A percentile compares a stretch with the other conserved stretches of the same genome.
Conservation (phyloP, 352 stramenopile genomes). For the Globisporangium abappressorium region DNA sequence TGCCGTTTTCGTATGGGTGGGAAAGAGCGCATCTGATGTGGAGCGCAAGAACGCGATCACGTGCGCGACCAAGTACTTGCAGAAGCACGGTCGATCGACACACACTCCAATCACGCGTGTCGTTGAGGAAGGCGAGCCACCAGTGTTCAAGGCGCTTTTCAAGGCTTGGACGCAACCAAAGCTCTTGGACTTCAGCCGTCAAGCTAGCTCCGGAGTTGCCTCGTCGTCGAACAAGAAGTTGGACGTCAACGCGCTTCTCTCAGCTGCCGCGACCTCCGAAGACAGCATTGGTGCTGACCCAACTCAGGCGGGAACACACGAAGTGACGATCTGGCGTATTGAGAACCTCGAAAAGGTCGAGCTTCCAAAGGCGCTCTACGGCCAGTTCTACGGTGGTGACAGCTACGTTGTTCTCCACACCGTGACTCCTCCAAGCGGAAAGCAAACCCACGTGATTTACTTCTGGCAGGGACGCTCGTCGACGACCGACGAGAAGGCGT, state of each 20-base stretch:
- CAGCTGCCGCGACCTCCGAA: slow-evolving; percentile 37
- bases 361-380: slow-evolving; percentile 73
- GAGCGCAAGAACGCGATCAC: slow-evolving; percentile 89
- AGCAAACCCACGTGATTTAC: slow-evolving; percentile 87
- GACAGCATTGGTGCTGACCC: slow-evolving; percentile 73
- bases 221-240: slow-evolving; percentile 46
- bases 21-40: slow-evolving; percentile 67
- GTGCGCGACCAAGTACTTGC: slow-evolving; percentile 85
- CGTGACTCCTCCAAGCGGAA: slow-evolving; percentile 56
- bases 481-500: slow-evolving; percentile 85
- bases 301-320: slow-evolving; percentile 67
- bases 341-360: slow-evolving; percentile 89
- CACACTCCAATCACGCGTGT: slow-evolving; percentile 84
- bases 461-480: slow-evolving; percentile 90
- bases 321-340: slow-evolving; percentile 89
- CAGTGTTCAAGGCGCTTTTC: slow-evolving; percentile 86
- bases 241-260: slow-evolving; percentile 60
- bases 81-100: slow-evolving; percentile 42
- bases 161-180: slow-evolving; percentile 71
- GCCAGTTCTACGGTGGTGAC: slow-evolving; percentile 94
- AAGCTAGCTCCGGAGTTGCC: slow-evolving; percentile 44
- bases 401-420: slow-evolving; percentile 94
- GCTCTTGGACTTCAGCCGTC: slow-evolving; percentile 61
- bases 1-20: slow-evolving; percentile 92
- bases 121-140: slow-evolving; percentile 77